Evolutionary conservation across 805 yeast species (phyloP), one percentile per base, ranked within the genome.

Genomic region (Priceomyces fermenticarens): DNA sequence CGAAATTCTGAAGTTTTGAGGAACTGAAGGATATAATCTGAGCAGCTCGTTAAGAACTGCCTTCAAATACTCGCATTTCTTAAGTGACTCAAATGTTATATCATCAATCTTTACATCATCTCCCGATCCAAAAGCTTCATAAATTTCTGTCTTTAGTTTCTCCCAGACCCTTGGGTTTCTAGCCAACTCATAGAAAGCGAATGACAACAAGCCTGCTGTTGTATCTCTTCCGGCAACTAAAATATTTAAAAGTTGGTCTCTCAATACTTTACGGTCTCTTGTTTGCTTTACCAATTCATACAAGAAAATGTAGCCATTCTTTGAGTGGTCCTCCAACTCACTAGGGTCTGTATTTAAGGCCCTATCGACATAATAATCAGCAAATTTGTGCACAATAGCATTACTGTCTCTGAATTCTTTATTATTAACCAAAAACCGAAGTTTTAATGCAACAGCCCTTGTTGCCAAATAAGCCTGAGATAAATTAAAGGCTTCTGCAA

Each of bases 161-260:
- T 48, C 39, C 55, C 64, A 69, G 9, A 65, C 49, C 1, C 52
- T 53, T 4, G 75, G 75, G 51, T 72, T 55, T 40, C 73, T 60
- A 10, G 75, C 67, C 39, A 76, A 62, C 49, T 73, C 72, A 46
- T 57, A 72, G 36, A 73, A 60, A 20, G 65, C 52, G 52, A 66
- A 72, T 13, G 76, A 64, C 41, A 76, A 63, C 27, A 73, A 57
- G 3, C 73, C 69, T 8, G 80, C 80, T 10, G 81, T 76, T 35
- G 81, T 76, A 49, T 76, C 80, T 48, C 81, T 64, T 27, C 80
- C 81, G 11, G 81, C 81, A 16, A 75, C 54, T 43, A 76, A 61
- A 39, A 76, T 69, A 51, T 73, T 75, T 53, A 75, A 60, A 30
- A 73, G 60, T 56, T 76, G 80, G 52, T 73, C 78, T 37, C 79